These are phyloP conservation scores for Leersia perrieri DNA, from an alignment of 176 grass and related monocot genomes.

Conservation along the genomic window DNA sequence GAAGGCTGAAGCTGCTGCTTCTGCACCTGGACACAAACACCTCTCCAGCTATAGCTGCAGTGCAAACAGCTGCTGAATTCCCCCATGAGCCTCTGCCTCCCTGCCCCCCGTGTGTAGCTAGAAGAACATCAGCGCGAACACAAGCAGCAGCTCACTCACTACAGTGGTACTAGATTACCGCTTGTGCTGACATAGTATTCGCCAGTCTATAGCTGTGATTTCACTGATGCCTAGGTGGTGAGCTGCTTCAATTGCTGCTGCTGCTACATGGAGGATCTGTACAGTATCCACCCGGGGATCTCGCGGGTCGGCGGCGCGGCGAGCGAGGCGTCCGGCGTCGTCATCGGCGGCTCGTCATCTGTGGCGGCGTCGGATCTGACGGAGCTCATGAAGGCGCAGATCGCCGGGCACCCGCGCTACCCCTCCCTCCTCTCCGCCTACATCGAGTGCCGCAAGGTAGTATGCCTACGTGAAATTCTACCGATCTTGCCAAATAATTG, in stretches of 20 bases:
- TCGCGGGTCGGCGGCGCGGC: constrained; percentile 34
- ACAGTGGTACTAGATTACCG: constrained; percentile 34
- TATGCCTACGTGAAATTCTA: neutral
- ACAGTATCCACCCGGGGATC: constrained; percentile 88
- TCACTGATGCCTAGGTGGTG: constrained; percentile 31
- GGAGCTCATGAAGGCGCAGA: constrained; percentile 78
- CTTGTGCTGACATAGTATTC: constrained; percentile 27
- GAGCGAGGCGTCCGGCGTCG: constrained; percentile 19
- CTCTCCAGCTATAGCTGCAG: constrained; percentile 42
- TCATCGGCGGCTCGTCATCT: neutral
- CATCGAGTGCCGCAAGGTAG: constrained; percentile 84
- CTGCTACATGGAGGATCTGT: constrained; percentile 83
- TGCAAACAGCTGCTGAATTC: constrained; percentile 50
- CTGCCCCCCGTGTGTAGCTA: constrained; percentile 13
- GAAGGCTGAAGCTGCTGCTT: constrained; percentile 22
- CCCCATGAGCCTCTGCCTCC: constrained; percentile 26
- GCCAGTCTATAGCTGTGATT: constrained; percentile 16
- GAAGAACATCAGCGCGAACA: constrained; percentile 6
- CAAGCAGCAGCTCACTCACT: constrained; percentile 33
- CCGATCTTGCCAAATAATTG: neutral
- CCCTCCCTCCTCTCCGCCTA: constrained; percentile 78
- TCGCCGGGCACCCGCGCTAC: constrained; percentile 76
- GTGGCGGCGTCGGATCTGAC: constrained; percentile 58
- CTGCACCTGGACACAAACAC: constrained; percentile 25
- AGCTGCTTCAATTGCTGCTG: neutral